Conservation (phyloP, 73 alveolate species). For the Urostyla sp. region DNA sequence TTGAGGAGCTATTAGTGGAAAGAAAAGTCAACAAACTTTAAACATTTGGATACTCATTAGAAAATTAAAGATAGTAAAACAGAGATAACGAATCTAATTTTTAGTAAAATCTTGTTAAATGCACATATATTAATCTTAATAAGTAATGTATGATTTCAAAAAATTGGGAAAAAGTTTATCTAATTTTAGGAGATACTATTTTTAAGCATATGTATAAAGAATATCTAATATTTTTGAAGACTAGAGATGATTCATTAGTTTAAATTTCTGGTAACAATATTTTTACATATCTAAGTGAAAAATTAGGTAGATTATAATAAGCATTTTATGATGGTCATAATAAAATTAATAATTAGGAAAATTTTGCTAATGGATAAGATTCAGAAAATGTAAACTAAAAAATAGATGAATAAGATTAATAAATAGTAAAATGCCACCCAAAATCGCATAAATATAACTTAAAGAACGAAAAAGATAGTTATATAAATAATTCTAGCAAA, state of each 20-base stretch:
- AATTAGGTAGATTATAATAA: slow-evolving; percentile 28
- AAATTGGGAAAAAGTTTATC: slow-evolving; percentile 55
- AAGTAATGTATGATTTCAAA: slow-evolving; percentile 50
- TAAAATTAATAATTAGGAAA: not conserved
- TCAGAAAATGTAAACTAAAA: not conserved
- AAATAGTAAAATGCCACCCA: not conserved
- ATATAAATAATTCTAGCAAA: not conserved
- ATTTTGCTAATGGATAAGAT: not conserved
- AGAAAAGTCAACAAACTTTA: slow-evolving; percentile 27
- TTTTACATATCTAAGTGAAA: slow-evolving; percentile 35
- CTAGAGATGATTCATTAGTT: slow-evolving; percentile 58
- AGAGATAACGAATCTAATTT: not conserved
- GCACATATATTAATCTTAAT: slow-evolving; percentile 36
- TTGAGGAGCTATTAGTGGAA: slow-evolving; percentile 33
- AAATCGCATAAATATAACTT: slow-evolving; percentile 60
- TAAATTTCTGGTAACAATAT: slow-evolving; percentile 64
- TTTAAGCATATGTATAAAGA: slow-evolving; percentile 54
- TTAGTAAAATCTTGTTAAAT: not conserved
- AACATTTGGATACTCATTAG: slow-evolving; percentile 45
- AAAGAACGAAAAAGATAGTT: slow-evolving; percentile 27
- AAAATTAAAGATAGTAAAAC: not conserved
- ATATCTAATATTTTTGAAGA: slow-evolving; percentile 56
- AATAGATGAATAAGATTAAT: not conserved
- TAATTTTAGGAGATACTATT: slow-evolving; percentile 43
- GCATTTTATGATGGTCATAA: slow-evolving; percentile 45